A percentile compares a stretch with the other conserved stretches of the same genome.
Evolutionary conservation across 2,329 filamentous ascomycete species (phyloP).

Genomic region (Aspergillus fischeri): DNA sequence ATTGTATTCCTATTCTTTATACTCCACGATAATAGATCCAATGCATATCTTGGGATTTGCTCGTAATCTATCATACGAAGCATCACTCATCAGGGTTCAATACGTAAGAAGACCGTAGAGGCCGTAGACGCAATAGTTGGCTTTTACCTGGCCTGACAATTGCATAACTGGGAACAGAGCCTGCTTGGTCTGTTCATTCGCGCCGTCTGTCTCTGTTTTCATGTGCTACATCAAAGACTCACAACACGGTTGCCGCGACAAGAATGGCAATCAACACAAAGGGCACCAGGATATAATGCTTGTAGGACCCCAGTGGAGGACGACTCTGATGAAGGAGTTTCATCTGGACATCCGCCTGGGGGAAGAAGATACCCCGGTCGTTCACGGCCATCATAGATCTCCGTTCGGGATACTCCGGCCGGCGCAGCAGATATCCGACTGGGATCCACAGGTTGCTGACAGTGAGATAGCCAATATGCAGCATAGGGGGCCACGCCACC

Average conservation of each 20-base stretch:
- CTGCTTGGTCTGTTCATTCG: no score
- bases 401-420: slow-evolving; percentile 11
- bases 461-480: slow-evolving; percentile 17
- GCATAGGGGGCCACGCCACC: slow-evolving; percentile 20
- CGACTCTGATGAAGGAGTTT: background rate
- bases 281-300: background rate
- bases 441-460: slow-evolving; percentile 18
- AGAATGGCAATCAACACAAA: background rate
- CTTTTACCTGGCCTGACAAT: no score
- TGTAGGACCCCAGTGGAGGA: background rate
- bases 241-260: background rate
- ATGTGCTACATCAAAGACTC: background rate
- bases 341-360: background rate
- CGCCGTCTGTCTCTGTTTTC: no score
- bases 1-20: background rate
- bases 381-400: background rate
- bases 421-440: slow-evolving; percentile 15
- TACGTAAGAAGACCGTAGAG: no score
- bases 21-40: background rate
- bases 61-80: no score
- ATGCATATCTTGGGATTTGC: background rate
- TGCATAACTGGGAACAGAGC: no score
- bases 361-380: background rate
- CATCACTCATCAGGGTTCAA: no score
- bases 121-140: no score